Conservation (phyloP, 768 basidiomycete species). For the Zangia roseola region DNA sequence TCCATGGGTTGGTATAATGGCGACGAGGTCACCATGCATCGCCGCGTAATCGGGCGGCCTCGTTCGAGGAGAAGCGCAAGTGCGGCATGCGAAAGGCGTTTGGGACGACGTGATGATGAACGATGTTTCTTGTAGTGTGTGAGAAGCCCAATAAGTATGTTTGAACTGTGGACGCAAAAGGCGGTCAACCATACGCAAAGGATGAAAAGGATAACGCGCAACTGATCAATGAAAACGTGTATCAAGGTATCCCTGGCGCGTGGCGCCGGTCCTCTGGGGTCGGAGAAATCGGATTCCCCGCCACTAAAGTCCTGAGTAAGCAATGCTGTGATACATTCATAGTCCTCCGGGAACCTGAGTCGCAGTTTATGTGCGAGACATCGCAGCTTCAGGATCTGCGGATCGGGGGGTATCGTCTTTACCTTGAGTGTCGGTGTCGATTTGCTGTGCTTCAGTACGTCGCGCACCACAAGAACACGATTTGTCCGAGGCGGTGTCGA, state of each 20-base stretch:
- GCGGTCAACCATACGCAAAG: constrained; percentile 6
- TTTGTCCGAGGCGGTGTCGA: constrained; percentile 32
- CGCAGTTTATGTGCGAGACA: constrained; percentile 56
- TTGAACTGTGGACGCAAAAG: constrained; percentile 54
- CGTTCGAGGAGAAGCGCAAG: constrained; percentile 79
- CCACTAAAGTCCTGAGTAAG: constrained; percentile 37
- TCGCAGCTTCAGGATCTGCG: constrained; percentile 49
- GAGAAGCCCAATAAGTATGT: constrained; percentile 84
- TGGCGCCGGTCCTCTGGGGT: constrained; percentile 34
- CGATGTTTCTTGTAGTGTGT: constrained; percentile 60
- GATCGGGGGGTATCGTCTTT: constrained; percentile 42
- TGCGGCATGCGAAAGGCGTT: constrained; percentile 73
- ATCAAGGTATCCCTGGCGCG: constrained; percentile 32
- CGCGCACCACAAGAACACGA: constrained; percentile 20
- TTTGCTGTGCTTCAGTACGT: constrained; percentile 39
- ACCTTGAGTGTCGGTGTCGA: constrained; percentile 48
- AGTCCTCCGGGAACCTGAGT: constrained; percentile 55
- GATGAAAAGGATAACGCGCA: constrained; percentile 16
- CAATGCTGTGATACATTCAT: constrained; percentile 29
- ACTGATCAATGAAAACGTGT: constrained; percentile 48
- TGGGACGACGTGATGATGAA: constrained; percentile 36
- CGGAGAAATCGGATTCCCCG: constrained; percentile 34
- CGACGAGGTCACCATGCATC: constrained; percentile 78
- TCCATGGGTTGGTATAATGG: constrained; percentile 85
- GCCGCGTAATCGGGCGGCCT: constrained; percentile 69